Percentiles rank a stretch among this genome's conserved stretches.
Conservation (phyloP, 2,329 filamentous ascomycete species). For the Zelopaecilomyces penicillatus region DNA sequence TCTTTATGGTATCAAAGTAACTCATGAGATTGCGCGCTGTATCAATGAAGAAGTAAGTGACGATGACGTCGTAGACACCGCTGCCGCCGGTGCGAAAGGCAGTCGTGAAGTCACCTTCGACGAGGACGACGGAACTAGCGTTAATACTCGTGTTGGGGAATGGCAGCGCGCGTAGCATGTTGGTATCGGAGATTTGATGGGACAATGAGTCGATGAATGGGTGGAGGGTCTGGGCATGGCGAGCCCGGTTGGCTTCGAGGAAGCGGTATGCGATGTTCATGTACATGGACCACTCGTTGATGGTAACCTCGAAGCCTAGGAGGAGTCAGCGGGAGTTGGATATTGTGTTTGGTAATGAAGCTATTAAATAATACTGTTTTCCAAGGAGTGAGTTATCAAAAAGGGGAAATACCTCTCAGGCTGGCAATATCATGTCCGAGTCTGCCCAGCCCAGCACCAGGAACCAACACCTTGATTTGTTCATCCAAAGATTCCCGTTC, state of each 20-base stretch:
- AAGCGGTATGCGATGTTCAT: conserved; percentile 48
- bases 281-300: conserved; percentile 51
- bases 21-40: conserved; percentile 47
- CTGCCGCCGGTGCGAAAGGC: conserved; percentile 19
- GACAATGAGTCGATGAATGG: conserved; percentile 51
- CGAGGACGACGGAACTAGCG: conserved; percentile 31
- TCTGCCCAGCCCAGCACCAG: no score
- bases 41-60: conserved; percentile 54
- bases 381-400: no score
- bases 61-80: conserved; percentile 36
- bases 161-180: conserved; percentile 36
- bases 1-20: conserved; percentile 46
- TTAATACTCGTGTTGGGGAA: conserved; percentile 36
- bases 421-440: no score
- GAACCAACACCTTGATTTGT: no score
- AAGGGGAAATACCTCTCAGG: no score
- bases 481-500: no score
- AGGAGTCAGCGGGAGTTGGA: no score
- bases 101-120: conserved; percentile 50
- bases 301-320: conserved; percentile 40
- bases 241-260: conserved; percentile 25
- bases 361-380: no score
- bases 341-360: no score
- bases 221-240: conserved; percentile 27
- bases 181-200: conserved; percentile 39